Conservation (phyloP, 805 yeast species). For the Clavispora vitiphila region DNA sequence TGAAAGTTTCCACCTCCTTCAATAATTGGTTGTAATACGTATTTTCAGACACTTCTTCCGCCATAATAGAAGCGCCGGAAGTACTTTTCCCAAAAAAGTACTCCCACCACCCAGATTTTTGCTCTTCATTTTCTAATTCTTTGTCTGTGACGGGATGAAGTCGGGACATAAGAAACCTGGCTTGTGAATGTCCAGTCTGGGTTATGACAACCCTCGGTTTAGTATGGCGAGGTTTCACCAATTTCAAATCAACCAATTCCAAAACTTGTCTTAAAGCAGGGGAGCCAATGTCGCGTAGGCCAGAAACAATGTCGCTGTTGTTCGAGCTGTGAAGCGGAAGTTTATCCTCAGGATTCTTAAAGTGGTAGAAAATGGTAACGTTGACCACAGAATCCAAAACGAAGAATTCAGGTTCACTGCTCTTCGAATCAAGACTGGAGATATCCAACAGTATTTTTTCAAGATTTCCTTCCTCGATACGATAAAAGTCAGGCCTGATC, state of each 20-base stretch:
- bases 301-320: conserved; percentile 8
- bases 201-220: conserved; percentile 26
- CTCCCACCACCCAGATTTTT: conserved; percentile 8
- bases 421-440: conserved; percentile 7
- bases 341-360: conserved; percentile 2
- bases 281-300: background rate
- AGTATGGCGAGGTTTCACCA: conserved; percentile 9
- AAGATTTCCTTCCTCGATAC: background rate
- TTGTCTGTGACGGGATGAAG: conserved; percentile 20
- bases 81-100: conserved; percentile 2
- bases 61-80: conserved; percentile 1
- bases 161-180: conserved; percentile 29
- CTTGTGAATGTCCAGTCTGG: conserved; percentile 34
- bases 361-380: conserved; percentile 20
- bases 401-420: conserved; percentile 11
- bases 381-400: conserved; percentile 28
- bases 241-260: background rate
- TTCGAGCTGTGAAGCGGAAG: conserved; percentile 13
- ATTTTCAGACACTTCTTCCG: conserved; percentile 24
- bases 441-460: conserved; percentile 16
- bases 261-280: conserved; percentile 3
- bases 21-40: conserved; percentile 25
- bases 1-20: conserved; percentile 10
- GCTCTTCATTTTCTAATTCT: conserved; percentile 1
- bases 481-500: conserved; percentile 29